phyloP scores from a whole-genome alignment of 2,329 filamentous ascomycete genomes.

The Meredithiella fracta region DNA sequence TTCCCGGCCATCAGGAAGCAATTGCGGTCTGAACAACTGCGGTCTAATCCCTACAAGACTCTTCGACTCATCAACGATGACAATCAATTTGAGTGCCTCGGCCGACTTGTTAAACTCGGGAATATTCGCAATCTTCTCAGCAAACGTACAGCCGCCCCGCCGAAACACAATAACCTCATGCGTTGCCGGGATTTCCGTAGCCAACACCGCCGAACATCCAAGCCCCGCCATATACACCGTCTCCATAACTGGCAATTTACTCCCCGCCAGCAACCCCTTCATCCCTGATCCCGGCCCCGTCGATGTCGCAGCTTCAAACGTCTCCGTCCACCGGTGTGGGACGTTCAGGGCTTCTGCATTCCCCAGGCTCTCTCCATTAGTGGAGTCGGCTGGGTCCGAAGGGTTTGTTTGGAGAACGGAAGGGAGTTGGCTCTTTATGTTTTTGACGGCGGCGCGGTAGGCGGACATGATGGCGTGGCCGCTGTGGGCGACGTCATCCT shows the following conservation, averaged over 20 bases:
- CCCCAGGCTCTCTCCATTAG: too few species aligned
- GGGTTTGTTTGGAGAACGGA: slow-evolving; percentile 14
- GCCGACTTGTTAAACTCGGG: slow-evolving; percentile 50
- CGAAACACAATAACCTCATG: slow-evolving; percentile 70
- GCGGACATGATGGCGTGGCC: slow-evolving; percentile 14
- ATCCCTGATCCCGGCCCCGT: slow-evolving; percentile 42
- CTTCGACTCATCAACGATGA: slow-evolving; percentile 43
- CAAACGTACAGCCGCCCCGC: slow-evolving; percentile 73
- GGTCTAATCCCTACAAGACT: slow-evolving; percentile 35
- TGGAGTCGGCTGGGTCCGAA: slow-evolving; percentile 2
- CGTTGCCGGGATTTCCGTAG: slow-evolving; percentile 32
- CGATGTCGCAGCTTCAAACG: slow-evolving; percentile 5
- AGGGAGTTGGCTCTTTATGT: slow-evolving; percentile 14
- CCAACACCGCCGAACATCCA: slow-evolving; percentile 44
- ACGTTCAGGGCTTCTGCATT: not conserved
- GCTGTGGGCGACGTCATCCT: slow-evolving; percentile 9
- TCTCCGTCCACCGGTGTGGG: slow-evolving; percentile 9
- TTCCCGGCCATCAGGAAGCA: slow-evolving; percentile 50
- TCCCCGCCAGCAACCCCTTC: slow-evolving; percentile 41
- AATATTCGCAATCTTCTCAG: slow-evolving; percentile 68
- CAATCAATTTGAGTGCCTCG: slow-evolving; percentile 57
- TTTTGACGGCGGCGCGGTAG: slow-evolving; percentile 15
- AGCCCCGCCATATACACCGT: slow-evolving; percentile 55
- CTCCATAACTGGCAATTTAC: slow-evolving; percentile 10
- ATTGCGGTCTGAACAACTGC: slow-evolving; percentile 58